Base-by-base conservation (phyloP, 768 basidiomycete genomes). In the Agaricus subrufescens region DNA sequence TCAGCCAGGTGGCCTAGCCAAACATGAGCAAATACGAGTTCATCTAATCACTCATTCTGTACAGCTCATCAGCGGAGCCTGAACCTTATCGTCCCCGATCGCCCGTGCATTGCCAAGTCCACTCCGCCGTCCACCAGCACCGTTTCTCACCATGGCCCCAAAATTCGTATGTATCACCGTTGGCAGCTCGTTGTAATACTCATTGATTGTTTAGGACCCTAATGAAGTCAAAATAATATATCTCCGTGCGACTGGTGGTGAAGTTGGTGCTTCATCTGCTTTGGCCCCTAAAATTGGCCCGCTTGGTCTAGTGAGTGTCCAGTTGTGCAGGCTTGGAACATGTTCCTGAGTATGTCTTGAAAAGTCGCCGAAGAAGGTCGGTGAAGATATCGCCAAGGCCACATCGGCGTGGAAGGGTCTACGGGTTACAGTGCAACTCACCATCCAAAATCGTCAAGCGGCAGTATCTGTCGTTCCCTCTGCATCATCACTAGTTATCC, bases 321-420 rank as follows among this genome's bases (percentile, higher is more conserved):
- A 31, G 5, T 26, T 7, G 29, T 30, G 10, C 38, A 39, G 27
- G 27, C 46, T 29, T 31, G 40, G 52, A 63, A 1, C 37, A 38
- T 40, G 54, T 31, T 56, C 40, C 45, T 50, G 48, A 50, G 46
- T 50, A 34, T 6, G 11, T n/a, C 45, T 48, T 43, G 25, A 56
- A 49, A 64, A 98, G 97, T 98, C 97, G 57, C 97, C 97, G 65
- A 99, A 99, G 82, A 98, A 98, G 81, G 97, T 99, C 75, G 97
- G 97, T 77, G 97, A 99, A 92, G 97, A 99, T 77, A 99, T 99
- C 71, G 97, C 97, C 66, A 99, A 99, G 75, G 96, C 96, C 57
- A 99, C 97, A 58, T 84, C 86, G 47, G 87, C 87, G 71, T 99
- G 97, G 97, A 99, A 99, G 77, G 97, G 97, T 79, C 92, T 98